Percentiles rank a stretch among this genome's conserved stretches.
Conservation (phyloP, 768 basidiomycete genomes). For the Mycena leptocephala region DNA sequence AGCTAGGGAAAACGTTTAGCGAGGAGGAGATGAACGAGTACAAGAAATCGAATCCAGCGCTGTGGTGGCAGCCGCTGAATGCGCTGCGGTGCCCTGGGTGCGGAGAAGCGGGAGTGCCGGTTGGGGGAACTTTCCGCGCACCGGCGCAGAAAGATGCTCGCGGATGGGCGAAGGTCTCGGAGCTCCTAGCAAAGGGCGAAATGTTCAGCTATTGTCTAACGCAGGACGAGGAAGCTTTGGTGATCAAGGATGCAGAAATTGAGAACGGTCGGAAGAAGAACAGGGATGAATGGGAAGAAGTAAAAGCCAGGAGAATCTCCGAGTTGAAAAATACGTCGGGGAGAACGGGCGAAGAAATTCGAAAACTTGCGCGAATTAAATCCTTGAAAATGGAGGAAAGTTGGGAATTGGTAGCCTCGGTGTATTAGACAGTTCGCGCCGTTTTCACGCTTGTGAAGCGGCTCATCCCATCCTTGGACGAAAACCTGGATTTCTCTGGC, state of each 20-base stretch:
- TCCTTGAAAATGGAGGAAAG: neutral
- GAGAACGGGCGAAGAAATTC: neutral
- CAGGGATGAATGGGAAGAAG: neutral
- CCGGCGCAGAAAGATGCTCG: slow-evolving; percentile 12
- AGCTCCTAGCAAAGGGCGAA: slow-evolving; percentile 12
- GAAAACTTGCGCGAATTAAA: neutral
- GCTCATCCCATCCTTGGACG: no score
- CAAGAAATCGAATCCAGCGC: slow-evolving; percentile 16
- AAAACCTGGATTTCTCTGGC: no score
- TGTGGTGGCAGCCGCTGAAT: slow-evolving; percentile 27
- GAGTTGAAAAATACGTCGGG: neutral
- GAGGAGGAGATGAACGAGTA: slow-evolving; percentile 17
- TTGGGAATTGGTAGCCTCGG: no score
- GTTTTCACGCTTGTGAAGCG: no score
- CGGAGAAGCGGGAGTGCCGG: slow-evolving; percentile 4
- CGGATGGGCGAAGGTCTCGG: slow-evolving; percentile 19
- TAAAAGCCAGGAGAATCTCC: slow-evolving; percentile 1
- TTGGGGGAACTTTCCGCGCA: slow-evolving; percentile 16
- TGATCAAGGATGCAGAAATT: slow-evolving; percentile 4
- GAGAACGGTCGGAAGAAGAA: neutral
- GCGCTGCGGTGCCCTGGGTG: slow-evolving; percentile 18
- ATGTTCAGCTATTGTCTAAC: slow-evolving; percentile 22
- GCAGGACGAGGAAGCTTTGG: neutral
- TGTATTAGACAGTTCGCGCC: no score
- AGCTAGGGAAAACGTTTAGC: neutral